Evolutionary conservation across 495 filamentous ascomycete genomes (phyloP).

Genomic region (Symbiotaphrina buchneri): DNA sequence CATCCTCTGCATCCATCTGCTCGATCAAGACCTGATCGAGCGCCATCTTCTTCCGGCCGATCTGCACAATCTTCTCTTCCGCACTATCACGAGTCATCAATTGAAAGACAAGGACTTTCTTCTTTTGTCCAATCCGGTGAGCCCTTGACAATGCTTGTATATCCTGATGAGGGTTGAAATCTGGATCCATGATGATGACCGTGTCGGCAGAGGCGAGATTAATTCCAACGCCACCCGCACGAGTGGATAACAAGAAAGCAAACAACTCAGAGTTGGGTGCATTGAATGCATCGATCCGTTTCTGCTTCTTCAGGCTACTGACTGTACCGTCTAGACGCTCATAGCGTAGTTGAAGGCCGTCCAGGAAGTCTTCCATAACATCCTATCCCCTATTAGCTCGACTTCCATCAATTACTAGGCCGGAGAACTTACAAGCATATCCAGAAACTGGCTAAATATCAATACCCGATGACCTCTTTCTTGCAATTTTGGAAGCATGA

Average conservation of each 20-base stretch:
- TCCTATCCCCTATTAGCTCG: constrained; percentile 13
- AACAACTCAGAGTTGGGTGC: constrained; percentile 62
- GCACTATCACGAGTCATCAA: constrained; percentile 70
- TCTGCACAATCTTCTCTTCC: constrained; percentile 92
- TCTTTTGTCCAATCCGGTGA: constrained; percentile 87
- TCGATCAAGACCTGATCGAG: constrained; percentile 89
- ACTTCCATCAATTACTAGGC: neutral
- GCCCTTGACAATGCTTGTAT: constrained; percentile 87
- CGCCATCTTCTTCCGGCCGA: constrained; percentile 85
- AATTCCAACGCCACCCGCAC: constrained; percentile 90
- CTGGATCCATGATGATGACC: constrained; percentile 93
- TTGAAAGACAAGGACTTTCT: constrained; percentile 89
- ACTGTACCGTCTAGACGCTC: constrained; percentile 74
- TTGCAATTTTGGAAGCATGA: constrained; percentile 78
- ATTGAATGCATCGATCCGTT: constrained; percentile 84
- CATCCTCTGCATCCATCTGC: constrained; percentile 58
- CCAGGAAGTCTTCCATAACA: constrained; percentile 78
- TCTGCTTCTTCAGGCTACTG: constrained; percentile 66
- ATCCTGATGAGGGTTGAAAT: constrained; percentile 97
- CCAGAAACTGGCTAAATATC: constrained; percentile 90
- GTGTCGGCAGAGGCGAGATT: constrained; percentile 95
- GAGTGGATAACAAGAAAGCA: constrained; percentile 78
- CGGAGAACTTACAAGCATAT: constrained; percentile 29
- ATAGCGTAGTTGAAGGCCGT: constrained; percentile 40
- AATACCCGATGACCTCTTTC: constrained; percentile 80